A percentile compares a stretch with the other conserved stretches of the same genome.
phyloP scores from a whole-genome alignment of 805 yeast species.

The Saccharomyces mikatae region DNA sequence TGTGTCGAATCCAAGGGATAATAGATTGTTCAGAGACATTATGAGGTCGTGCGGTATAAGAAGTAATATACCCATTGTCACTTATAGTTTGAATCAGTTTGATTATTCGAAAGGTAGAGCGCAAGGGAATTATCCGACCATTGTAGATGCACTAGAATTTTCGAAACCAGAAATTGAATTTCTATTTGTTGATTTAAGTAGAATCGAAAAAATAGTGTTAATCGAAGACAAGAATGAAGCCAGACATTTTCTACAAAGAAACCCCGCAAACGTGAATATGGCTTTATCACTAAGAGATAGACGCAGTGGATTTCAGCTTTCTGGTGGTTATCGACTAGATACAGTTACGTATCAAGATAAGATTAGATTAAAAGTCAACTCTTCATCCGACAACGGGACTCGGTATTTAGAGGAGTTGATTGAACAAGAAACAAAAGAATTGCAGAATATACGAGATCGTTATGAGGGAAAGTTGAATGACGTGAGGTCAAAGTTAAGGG shows the following conservation, averaged over 20 bases:
- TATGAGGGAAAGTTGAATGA: constrained; percentile 8
- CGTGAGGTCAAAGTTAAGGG: constrained; percentile 4
- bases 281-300: constrained; percentile 38
- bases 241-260: constrained; percentile 33
- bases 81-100: constrained; percentile 31
- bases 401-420: constrained; percentile 18
- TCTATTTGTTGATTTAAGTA: constrained; percentile 53
- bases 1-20: constrained; percentile 58
- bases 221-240: constrained; percentile 46
- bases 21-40: constrained; percentile 34
- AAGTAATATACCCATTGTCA: constrained; percentile 43
- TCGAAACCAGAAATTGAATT: constrained; percentile 47
- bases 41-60: constrained; percentile 28
- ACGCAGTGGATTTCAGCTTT: constrained; percentile 39
- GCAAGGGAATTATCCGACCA: constrained; percentile 33
- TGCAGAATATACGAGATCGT: constrained; percentile 21
- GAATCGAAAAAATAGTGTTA: constrained; percentile 52
- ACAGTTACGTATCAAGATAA: constrained; percentile 40
- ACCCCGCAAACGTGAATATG: constrained; percentile 34
- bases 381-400: constrained; percentile 15
- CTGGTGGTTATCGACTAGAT: constrained; percentile 44
- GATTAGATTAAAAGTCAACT: constrained; percentile 15
- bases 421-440: constrained; percentile 13
- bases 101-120: constrained; percentile 44
- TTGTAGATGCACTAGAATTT: constrained; percentile 56